Evolutionary conservation across 805 yeast species (phyloP), one percentile per base, ranked within the genome.

Genomic region (Torulaspora microellipsoides): DNA sequence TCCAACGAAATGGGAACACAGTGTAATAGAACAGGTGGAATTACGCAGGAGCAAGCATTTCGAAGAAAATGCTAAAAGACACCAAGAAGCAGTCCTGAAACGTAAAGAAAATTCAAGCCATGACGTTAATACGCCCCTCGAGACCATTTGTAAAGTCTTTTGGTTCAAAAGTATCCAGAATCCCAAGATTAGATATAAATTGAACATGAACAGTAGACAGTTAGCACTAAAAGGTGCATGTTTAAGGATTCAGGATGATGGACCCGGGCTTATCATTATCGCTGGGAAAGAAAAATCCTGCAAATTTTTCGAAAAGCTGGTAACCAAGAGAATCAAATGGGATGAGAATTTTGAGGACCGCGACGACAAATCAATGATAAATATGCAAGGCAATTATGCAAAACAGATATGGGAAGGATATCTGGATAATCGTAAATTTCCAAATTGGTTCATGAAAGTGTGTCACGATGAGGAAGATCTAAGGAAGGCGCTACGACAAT

Each of bases 1-100:
- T 59, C 98, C 99, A 1, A 91, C 98, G 0, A 78, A 78, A 3
- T 82, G 89, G 52, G 99, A 91, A 57, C 70, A 72, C 62, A 64
- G 72, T 39, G 96, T 93, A 0, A 70, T 76, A 34, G 62, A 68
- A 17, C 93, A 90, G 48, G 83, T 88, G 3, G 80, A 74, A 31
- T 75, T 77, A 34, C 70, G 99, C 27, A 68, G 66, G 28, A 49
- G 64, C 11, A 62, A 66, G 31, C 99, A 93, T 65, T 70, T 76
- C 48, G 64, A 62, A 32, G 72, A 60, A 13, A 93, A 93, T 61
- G 72, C 72, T 38, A 77, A 65, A 7, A 70, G 98, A 29, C 81
- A 63, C 40, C 52, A 53, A 34, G 56, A 55, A 36, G 63, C 67
- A 2, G 25, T 49, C 4, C 39, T 45, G 27, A 47, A 40, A 27